Percentiles rank a stretch among this genome's conserved stretches.
These are phyloP conservation scores for Grosmannia huntii DNA, from an alignment of 2,329 filamentous ascomycete species.

Conservation along the genomic window DNA sequence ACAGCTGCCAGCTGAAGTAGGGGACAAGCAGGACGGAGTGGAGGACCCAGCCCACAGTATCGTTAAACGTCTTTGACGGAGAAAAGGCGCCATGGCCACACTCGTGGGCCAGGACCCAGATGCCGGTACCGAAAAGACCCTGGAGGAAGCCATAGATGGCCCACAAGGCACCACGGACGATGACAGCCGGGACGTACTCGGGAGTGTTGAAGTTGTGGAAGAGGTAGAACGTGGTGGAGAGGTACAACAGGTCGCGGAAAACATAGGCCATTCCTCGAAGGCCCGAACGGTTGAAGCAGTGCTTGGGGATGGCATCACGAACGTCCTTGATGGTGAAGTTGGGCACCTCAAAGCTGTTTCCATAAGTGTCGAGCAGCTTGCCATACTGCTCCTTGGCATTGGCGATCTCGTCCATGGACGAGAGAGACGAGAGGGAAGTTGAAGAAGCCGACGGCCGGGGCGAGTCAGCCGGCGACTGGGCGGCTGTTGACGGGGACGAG, in stretches of 20 bases:
- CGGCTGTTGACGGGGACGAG: slow-evolving; percentile 41
- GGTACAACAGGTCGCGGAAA: slow-evolving; percentile 59
- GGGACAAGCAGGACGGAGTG: slow-evolving; percentile 80
- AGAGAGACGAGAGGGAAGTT: slow-evolving; percentile 84
- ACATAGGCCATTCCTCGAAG: slow-evolving; percentile 69
- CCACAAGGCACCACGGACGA: slow-evolving; percentile 53
- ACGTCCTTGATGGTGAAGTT: slow-evolving; percentile 98
- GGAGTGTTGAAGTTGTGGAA: slow-evolving; percentile 86
- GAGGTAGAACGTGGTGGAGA: slow-evolving; percentile 69
- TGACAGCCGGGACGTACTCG: slow-evolving; percentile 60
- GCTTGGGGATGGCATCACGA: slow-evolving; percentile 89
- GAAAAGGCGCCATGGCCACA: slow-evolving; percentile 97
- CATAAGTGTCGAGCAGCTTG: slow-evolving; percentile 78
- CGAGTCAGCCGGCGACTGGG: slow-evolving; percentile 45
- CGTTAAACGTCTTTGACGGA: slow-evolving; percentile 78
- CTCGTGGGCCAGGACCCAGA: slow-evolving; percentile 97
- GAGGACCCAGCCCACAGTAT: slow-evolving; percentile 80
- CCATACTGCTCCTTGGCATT: slow-evolving; percentile 31
- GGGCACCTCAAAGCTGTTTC: slow-evolving; percentile 86
- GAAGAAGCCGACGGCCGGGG: slow-evolving; percentile 59
- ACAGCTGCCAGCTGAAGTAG: slow-evolving; percentile 99
- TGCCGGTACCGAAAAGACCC: slow-evolving; percentile 82
- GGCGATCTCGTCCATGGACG: slow-evolving; percentile 50
- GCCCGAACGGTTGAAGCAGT: slow-evolving; percentile 87
- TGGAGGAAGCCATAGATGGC: slow-evolving; percentile 63